Conservation (phyloP, 1,284 basidiomycete genomes). For the Ganoderma boninense region DNA sequence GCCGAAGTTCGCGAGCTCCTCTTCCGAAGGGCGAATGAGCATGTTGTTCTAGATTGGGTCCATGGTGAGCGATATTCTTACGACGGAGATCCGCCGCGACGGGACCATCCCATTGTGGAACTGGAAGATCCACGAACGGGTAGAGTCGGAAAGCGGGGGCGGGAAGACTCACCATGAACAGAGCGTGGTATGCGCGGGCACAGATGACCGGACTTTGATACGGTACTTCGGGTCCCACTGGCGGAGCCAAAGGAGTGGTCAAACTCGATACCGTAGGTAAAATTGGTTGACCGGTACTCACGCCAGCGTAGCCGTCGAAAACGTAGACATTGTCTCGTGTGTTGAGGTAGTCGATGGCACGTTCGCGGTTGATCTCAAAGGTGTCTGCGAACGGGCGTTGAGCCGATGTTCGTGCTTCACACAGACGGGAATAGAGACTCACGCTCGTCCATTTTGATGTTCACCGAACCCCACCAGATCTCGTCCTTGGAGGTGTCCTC, state of each 20-base stretch:
- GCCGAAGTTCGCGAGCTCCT: conserved; percentile 95
- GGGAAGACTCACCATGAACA: conserved; percentile 88
- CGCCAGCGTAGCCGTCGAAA: conserved; percentile 96
- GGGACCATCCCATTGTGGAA: conserved; percentile 14
- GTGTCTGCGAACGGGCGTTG: conserved; percentile 72
- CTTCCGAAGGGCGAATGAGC: conserved; percentile 97
- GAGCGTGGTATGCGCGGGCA: conserved; percentile 97
- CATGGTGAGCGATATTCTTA: conserved; percentile 25
- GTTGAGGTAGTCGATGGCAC: conserved; percentile 99
- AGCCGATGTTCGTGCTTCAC: background rate
- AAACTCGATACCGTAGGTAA: background rate
- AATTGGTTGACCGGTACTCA: conserved; percentile 45
- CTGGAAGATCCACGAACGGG: conserved; percentile 18
- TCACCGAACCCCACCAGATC: conserved; percentile 99
- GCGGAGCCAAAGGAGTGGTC: conserved; percentile 13
- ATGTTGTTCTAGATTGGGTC: conserved; percentile 85
- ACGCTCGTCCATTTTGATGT: conserved; percentile 99
- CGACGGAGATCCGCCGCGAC: conserved; percentile 25
- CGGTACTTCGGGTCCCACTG: conserved; percentile 99
- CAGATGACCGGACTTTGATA: conserved; percentile 99
- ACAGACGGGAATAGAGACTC: conserved; percentile 44
- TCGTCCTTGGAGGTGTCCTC: conserved; percentile 98
- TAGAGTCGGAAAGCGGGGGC: conserved; percentile 13
- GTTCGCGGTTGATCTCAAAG: conserved; percentile 99
- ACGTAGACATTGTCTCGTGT: conserved; percentile 99